Base-by-base conservation (phyloP, 805 yeast species). In the Saccharomycopsis sp. region DNA sequence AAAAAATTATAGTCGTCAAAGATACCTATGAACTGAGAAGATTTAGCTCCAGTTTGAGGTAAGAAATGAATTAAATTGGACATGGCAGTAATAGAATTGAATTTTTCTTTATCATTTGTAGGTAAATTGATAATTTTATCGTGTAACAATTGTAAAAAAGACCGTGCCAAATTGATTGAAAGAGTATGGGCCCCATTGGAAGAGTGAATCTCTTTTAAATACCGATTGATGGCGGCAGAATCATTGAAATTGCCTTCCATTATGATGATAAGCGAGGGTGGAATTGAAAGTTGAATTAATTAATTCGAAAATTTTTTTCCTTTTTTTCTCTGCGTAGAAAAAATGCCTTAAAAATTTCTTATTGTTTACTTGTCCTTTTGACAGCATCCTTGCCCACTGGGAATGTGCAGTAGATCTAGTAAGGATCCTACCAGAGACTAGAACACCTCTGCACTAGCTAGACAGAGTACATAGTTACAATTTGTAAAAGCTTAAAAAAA, bases 11-110 rank as follows among this genome's bases (percentile, higher is more conserved):
- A 25, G 19, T 38, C 27, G 17, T 21, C 18, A 18, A 42, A 42
- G n/a, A n/a, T n/a, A n/a, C n/a, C n/a, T n/a, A n/a, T n/a, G 20
- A 10, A 20, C 9, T 20, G n/a, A 25, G 10, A 10, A 23, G 21
- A 38, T 25, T 14, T 20, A 29, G 18, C 29, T 2, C 23, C 5
- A 12, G 9, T 13, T 4, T 12, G 14, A 6, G 41, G 36, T 9
- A 39, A 8, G 18, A 39, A 39, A 27, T 39, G 36, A 14, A 27
- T 8, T 17, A 39, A 25, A 20, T 39, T 39, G 5, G 41, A 23
- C 6, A 39, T 13, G 5, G 41, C 25, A 9, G 32, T 39, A 6
- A 39, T 18, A 5, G 37, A 21, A 17, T 39, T 15, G 5, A 32
- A n/a, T n/a, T 26, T 32, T 20, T 39, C 41, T 30, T 37, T 37